A percentile compares a stretch with the other conserved stretches of the same genome.
These are phyloP conservation scores for Microcyclosporella mali DNA, from an alignment of 2,329 filamentous ascomycete genomes.

Conservation along the genomic window DNA sequence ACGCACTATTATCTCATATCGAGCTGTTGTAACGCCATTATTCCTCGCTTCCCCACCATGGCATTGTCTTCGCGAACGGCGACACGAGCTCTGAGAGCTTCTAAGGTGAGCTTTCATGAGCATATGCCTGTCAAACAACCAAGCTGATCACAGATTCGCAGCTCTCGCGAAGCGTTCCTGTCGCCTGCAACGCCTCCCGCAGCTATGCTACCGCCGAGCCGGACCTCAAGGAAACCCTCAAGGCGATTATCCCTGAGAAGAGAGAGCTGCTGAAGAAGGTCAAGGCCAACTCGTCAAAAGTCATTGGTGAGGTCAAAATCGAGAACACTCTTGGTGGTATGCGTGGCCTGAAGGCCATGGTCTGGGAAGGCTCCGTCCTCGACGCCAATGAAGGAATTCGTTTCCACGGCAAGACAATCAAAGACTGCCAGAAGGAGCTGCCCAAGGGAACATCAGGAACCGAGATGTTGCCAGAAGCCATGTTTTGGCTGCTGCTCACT, in stretches of 20 bases:
- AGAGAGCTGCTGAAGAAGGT: conserved; percentile 89
- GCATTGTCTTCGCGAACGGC: conserved; percentile 58
- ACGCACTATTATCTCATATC: no score
- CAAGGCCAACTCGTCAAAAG: conserved; percentile 75
- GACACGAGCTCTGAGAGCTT: conserved; percentile 56
- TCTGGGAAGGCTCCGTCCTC: conserved; percentile 97
- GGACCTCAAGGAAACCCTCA: conserved; percentile 82
- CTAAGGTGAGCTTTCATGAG: conserved; percentile 50
- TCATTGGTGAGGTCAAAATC: conserved; percentile 86
- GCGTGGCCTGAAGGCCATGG: conserved; percentile 91
- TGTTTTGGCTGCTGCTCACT: conserved; percentile 98
- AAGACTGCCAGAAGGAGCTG: conserved; percentile 89
- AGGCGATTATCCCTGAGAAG: conserved; percentile 80
- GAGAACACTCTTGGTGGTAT: conserved; percentile 93
- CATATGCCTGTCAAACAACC: neutral
- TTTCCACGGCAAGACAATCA: conserved; percentile 96
- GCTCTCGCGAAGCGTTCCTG: conserved; percentile 22
- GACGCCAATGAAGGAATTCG: conserved; percentile 96
- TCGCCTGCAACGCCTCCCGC: conserved; percentile 35
- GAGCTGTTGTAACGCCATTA: neutral
- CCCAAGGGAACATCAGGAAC: conserved; percentile 88
- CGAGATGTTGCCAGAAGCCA: conserved; percentile 96
- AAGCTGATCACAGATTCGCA: conserved; percentile 8
- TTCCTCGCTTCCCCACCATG: conserved; percentile 40
- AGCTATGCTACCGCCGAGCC: conserved; percentile 72